Evolutionary conservation across 768 basidiomycete genomes (phyloP), one percentile per base, ranked within the genome.

Genomic region (Multifurca ochricompacta): DNA sequence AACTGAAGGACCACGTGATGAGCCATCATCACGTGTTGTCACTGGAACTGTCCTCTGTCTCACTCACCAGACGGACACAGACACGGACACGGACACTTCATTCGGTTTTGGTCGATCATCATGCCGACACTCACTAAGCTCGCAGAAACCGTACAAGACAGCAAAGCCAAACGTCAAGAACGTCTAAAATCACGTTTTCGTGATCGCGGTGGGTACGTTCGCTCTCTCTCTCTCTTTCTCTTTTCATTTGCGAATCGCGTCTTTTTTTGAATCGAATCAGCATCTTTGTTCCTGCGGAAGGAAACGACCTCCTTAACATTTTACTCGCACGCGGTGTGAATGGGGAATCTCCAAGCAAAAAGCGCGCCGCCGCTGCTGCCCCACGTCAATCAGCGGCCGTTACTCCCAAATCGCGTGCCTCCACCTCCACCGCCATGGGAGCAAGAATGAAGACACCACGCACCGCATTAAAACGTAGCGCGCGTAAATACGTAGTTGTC

Each of bases 161-260:
- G 85, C 63, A 74, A 81, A 28, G 75, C 76, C 0, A 70, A 81
- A 44, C 78, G 85, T 40, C 63, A 79, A 14, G 74, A 83, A 63
- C 76, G 83, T 37, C 81, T 80, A 56, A 79, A 85, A 60, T 74
- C 82, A 31, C 73, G 84, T 23, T 82, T 84, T 66, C 76, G 85
- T 49, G 82, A 85, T 67, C 77, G 69, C 34, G 69, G 69, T n/a
- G 69, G 69, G 68, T 70, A 48, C 25, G 68, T 64, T 19, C n/a
- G n/a, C n/a, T 32, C 4, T 30, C 4, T 19, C 19, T 31, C 14
- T 27, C 13, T n/a, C 16, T 21, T 10, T 8, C 7, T 18, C 36
- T 27, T 31, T 18, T 25, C 8, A 37, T 19, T 36, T 34, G 27
- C 34, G 7, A 9, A 32, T 18, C 1, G 11, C 4, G 19, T 10